phyloP scores from a whole-genome alignment of 495 filamentous ascomycete genomes.

The Penicillium desertorum region DNA sequence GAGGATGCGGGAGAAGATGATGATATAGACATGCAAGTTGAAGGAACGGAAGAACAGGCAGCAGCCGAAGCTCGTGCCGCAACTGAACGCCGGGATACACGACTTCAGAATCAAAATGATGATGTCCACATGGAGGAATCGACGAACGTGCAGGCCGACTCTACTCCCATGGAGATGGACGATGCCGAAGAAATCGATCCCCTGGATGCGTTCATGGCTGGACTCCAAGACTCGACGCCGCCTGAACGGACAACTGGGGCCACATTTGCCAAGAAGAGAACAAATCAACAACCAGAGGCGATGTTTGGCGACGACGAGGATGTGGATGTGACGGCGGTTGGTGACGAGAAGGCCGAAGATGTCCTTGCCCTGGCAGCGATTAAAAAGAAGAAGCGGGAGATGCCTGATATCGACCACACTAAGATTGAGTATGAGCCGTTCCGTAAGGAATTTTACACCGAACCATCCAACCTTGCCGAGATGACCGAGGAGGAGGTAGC shows the following conservation, averaged over 20 bases:
- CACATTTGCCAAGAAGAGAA: conserved; percentile 47
- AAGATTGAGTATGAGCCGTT: conserved; percentile 85
- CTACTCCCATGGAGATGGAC: conserved; percentile 39
- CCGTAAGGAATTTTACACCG: conserved; percentile 90
- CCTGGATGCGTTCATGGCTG: conserved; percentile 93
- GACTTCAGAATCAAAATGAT: conserved; percentile 54
- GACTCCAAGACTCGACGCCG: conserved; percentile 58
- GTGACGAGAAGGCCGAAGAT: conserved; percentile 71
- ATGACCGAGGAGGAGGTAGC: conserved; percentile 85
- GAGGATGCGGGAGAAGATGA: conserved; percentile 65
- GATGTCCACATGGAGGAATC: conserved; percentile 48
- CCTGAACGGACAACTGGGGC: conserved; percentile 40
- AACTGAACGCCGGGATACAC: conserved; percentile 71
- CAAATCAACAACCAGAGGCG: conserved; percentile 67
- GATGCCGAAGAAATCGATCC: conserved; percentile 81
- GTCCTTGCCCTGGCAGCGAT: conserved; percentile 76
- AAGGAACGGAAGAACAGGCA: conserved; percentile 80
- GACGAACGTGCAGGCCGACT: conserved; percentile 35
- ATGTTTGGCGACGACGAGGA: conserved; percentile 85
- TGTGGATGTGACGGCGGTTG: conserved; percentile 67
- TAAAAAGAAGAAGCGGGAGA: conserved; percentile 96
- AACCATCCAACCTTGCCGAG: conserved; percentile 76
- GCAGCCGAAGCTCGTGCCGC: conserved; percentile 81
- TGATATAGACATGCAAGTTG: conserved; percentile 73
- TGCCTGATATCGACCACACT: conserved; percentile 78